Conservation (phyloP, 164 flowering plant genomes). For the Annona cherimola region DNA sequence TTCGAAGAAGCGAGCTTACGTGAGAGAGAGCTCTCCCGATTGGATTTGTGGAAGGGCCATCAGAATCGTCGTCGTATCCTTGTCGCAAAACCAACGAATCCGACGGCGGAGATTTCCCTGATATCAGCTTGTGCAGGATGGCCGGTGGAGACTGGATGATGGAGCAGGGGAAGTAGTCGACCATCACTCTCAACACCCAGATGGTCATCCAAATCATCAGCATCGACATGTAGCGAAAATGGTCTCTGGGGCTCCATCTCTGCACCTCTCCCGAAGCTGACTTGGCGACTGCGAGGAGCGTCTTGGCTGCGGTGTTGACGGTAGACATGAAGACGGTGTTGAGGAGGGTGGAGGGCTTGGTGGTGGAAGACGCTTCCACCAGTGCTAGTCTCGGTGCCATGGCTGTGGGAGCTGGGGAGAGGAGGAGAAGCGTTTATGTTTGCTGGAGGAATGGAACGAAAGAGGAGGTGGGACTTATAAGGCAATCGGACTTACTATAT, state of each 20-base stretch:
- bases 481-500: not conserved
- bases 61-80: slow-evolving; percentile 12
- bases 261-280: slow-evolving; percentile 8
- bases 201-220: slow-evolving; percentile 41
- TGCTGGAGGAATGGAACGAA: not conserved
- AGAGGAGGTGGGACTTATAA: not conserved
- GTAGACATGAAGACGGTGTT: slow-evolving; percentile 49
- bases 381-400: slow-evolving; percentile 8
- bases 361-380: not conserved
- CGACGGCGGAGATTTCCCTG: slow-evolving; percentile 5
- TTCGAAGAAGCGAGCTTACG: slow-evolving; percentile 6
- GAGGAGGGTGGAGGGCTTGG: slow-evolving; percentile 30
- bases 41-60: slow-evolving; percentile 25
- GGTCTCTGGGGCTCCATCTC: slow-evolving; percentile 37
- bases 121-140: slow-evolving; percentile 14
- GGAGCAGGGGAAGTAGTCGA: slow-evolving; percentile 39
- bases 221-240: slow-evolving; percentile 43
- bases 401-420: not conserved
- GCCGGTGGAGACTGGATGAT: slow-evolving; percentile 15
- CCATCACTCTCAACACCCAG: slow-evolving; percentile 44
- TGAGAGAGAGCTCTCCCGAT: slow-evolving; percentile 39
- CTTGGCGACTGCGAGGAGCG: slow-evolving; percentile 32
- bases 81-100: slow-evolving; percentile 26
- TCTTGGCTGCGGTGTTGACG: slow-evolving; percentile 39
- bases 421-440: not conserved